Conservation (phyloP, 805 yeast genomes). For the Priceomyces medius region DNA sequence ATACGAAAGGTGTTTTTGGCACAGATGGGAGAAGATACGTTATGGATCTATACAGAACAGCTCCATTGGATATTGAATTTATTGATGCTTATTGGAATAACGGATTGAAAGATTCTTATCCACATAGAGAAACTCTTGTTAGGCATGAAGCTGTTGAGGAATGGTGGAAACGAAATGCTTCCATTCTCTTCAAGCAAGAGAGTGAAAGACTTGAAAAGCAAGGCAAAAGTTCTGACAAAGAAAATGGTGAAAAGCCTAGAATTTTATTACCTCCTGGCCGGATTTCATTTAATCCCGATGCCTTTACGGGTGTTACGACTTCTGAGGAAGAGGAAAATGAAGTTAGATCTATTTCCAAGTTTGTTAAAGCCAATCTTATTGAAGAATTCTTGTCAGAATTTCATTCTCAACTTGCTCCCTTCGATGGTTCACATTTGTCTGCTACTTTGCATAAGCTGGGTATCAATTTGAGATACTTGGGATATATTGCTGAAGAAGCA, state of each 20-base stretch:
- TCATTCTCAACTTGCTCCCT: conserved; percentile 59
- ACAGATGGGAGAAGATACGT: conserved; percentile 82
- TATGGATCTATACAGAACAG: conserved; percentile 77
- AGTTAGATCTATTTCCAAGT: conserved; percentile 69
- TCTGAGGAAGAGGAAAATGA: conserved; percentile 55
- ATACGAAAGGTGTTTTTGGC: conserved; percentile 83
- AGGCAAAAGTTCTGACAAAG: conserved; percentile 26
- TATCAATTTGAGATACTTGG: conserved; percentile 86
- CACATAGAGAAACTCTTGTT: conserved; percentile 74
- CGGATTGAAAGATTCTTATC: conserved; percentile 53
- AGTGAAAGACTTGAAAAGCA: conserved; percentile 46
- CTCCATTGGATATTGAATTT: conserved; percentile 83
- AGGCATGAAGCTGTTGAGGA: conserved; percentile 88
- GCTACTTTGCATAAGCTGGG: conserved; percentile 73
- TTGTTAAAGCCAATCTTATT: conserved; percentile 56
- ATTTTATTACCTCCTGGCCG: conserved; percentile 52
- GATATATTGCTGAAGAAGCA: conserved; percentile 47
- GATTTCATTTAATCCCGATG: conserved; percentile 77
- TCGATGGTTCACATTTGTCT: conserved; percentile 78
- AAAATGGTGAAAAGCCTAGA: conserved; percentile 44
- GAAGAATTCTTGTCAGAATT: conserved; percentile 62
- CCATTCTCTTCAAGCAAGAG: conserved; percentile 49
- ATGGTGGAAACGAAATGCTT: conserved; percentile 78
- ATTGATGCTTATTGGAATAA: conserved; percentile 53
- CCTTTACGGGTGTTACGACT: conserved; percentile 48